These are phyloP conservation scores for Talaromyces sp. DNA, from an alignment of 2,329 filamentous ascomycete species.

Conservation along the genomic window DNA sequence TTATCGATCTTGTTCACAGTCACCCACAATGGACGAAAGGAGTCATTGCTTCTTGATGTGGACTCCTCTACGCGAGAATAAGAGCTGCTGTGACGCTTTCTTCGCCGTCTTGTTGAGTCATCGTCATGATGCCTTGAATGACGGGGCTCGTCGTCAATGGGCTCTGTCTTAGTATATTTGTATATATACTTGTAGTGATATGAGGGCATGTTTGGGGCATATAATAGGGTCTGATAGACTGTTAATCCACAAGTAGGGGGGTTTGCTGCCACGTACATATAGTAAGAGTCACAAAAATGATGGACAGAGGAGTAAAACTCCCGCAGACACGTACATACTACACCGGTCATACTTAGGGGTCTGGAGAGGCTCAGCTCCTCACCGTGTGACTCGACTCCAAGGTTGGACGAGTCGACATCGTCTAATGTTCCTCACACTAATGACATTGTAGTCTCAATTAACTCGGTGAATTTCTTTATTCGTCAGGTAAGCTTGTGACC, in stretches of 20 bases:
- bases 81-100: slow-evolving; percentile 5
- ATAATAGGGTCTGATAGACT: not conserved
- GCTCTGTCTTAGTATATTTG: slow-evolving; percentile 4
- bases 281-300: not conserved
- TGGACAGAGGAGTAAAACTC: not conserved
- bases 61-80: not conserved
- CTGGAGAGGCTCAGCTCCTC: not conserved
- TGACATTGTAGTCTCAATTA: not conserved
- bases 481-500: not conserved
- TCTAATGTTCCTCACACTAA: not conserved
- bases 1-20: slow-evolving; percentile 8
- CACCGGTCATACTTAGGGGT: not conserved
- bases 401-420: not conserved
- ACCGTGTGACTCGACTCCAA: not conserved
- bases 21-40: slow-evolving; percentile 10
- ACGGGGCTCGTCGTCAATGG: not conserved
- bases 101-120: not conserved
- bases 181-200: slow-evolving; percentile 16
- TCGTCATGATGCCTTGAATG: not conserved
- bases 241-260: not conserved
- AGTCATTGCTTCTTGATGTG: not conserved
- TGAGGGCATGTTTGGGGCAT: slow-evolving; percentile 13
- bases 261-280: too few relatives aligned
- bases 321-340: not conserved
- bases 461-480: not conserved